Base-by-base conservation (phyloP, 2,329 filamentous ascomycete species). In the Epichloe elymi region DNA sequence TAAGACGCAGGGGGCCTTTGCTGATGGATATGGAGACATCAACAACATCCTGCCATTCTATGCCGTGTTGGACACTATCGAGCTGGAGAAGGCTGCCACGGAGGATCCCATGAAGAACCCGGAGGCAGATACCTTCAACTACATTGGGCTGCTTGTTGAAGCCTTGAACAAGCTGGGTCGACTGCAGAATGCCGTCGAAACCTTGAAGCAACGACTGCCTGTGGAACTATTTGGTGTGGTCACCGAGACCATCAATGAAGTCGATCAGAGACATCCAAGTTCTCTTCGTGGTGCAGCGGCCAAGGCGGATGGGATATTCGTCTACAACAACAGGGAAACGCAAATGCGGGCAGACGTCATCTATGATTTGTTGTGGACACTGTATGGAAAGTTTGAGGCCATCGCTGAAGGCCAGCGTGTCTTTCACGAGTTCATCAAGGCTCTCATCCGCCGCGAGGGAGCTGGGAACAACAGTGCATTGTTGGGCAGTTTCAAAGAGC, bases 371-470 rank as follows among this genome's bases (percentile, higher is more conserved):
- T 72, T 98, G 2, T 94, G 86, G 81, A 91, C 88, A 0, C 68
- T 98, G 1, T 98, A 94, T 65, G 90, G 90, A 42, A 96, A 96
- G 60, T 97, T 98, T 56, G 93, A 97, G 66, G 88, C 93, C 7
- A 97, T 98, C 57, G 88, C 89, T 4, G 94, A 98, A 69, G 88
- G 90, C 2, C 93, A 98, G 63, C 84, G 94, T 41, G 84, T 96
- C 0, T 82, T 97, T 52, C 89, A 97, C 65, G 93, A 97, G 65
- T 86, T 94, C 45, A 85, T 96, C 61, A 85, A 85, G 55, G 86
- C 87, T 1, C 86, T 98, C 53, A 82, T 91, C 50, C 82, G 84
- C 55, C 82, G 94, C 47, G 90, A 97, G 62, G 86, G 85, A 4
- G 73, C 74, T 15, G 67, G 81, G 65, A 72, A 84, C 71, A 71